These are phyloP conservation scores for Solanum dulcamara DNA, from an alignment of 257 asterid species.

Conservation along the genomic window DNA sequence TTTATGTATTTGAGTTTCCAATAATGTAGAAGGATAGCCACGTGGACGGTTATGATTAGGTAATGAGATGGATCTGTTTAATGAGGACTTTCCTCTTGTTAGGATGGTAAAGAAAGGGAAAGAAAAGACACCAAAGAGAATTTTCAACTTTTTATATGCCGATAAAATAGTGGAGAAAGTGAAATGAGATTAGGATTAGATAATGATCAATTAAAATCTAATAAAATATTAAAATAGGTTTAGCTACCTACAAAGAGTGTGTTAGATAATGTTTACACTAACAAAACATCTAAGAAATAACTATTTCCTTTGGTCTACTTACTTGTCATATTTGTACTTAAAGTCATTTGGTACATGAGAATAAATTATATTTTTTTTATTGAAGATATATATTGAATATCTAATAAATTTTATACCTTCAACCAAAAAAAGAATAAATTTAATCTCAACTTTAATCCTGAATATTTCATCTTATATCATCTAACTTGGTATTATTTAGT, in stretches of 20 bases:
- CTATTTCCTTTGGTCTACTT: background rate
- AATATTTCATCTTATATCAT: background rate
- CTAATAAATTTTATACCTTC: too few species aligned
- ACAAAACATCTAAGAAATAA: background rate
- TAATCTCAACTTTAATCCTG: too few species aligned
- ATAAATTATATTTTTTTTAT: background rate
- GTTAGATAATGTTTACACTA: background rate
- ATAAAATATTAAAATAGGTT: background rate
- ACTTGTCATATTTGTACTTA: background rate
- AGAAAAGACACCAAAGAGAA: background rate
- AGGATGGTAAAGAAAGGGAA: background rate
- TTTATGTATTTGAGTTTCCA: constrained; percentile 3
- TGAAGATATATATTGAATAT: too few species aligned
- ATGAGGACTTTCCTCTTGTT: background rate
- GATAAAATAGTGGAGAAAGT: background rate
- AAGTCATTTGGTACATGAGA: background rate
- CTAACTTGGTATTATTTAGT: background rate
- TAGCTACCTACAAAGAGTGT: background rate
- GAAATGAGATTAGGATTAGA: background rate
- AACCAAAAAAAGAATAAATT: too few species aligned
- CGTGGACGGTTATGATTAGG: constrained; percentile 25
- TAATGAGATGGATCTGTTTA: constrained; percentile 4
- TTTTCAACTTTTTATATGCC: background rate
- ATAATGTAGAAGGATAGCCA: constrained; percentile 1
- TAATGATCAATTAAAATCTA: background rate